Evolutionary conservation across 2,329 filamentous ascomycete species (phyloP).

Genomic region (Trichoderma oligosporum): DNA sequence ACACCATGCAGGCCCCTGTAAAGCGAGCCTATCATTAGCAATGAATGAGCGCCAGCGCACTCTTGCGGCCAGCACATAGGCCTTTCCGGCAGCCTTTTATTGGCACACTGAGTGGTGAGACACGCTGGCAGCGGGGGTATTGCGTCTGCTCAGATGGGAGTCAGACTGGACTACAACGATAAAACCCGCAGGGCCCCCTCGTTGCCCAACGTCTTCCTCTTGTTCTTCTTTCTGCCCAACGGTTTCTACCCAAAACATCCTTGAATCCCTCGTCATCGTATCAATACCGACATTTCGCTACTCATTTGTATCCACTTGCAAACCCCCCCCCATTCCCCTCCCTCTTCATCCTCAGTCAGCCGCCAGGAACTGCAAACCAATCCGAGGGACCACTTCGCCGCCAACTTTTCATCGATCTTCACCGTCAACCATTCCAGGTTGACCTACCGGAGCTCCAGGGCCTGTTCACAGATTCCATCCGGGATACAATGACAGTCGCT

Average conservation of each 20-base stretch:
- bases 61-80: constrained; percentile 46
- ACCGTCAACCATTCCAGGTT: constrained; percentile 25
- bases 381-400: constrained; percentile 23
- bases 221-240: constrained; percentile 38
- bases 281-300: constrained; percentile 23
- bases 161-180: constrained; percentile 36
- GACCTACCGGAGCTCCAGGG: constrained; percentile 29
- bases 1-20: constrained; percentile 32
- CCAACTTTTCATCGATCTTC: constrained; percentile 22
- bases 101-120: constrained; percentile 21
- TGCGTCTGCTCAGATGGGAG: constrained; percentile 21
- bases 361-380: constrained; percentile 19
- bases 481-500: constrained; percentile 48
- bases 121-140: constrained; percentile 27
- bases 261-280: constrained; percentile 21
- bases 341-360: too few species aligned
- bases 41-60: constrained; percentile 45
- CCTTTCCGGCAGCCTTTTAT: constrained; percentile 25
- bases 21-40: constrained; percentile 40
- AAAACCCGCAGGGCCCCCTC: constrained; percentile 50
- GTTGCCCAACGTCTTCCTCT: constrained; percentile 36
- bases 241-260: constrained; percentile 37
- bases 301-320: constrained; percentile 25
- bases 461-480: constrained; percentile 30
- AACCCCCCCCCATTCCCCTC: constrained; percentile 19